phyloP scores from a whole-genome alignment of 73 alveolate genomes.

The Tetrahymena borealis region DNA sequence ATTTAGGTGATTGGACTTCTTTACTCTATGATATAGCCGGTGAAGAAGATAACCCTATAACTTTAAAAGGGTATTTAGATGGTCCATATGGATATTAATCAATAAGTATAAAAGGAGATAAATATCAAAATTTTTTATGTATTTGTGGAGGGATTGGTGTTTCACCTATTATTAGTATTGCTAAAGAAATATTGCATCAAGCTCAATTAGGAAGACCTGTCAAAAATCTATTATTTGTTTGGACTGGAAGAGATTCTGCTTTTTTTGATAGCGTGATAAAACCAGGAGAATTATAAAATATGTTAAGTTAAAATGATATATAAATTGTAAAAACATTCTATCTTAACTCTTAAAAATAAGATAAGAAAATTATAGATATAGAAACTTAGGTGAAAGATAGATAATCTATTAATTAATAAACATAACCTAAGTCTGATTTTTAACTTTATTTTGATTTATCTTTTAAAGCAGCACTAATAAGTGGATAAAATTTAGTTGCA shows the following conservation, averaged over 20 bases:
- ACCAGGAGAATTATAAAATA: neutral
- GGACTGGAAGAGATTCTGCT: neutral
- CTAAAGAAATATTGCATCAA: neutral
- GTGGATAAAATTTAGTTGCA: neutral
- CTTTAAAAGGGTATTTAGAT: neutral
- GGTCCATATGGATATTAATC: neutral
- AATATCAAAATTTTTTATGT: neutral
- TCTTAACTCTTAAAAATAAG: neutral
- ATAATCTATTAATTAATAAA: neutral
- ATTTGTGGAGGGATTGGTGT: neutral
- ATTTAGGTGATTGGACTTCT: neutral
- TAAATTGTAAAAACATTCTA: neutral
- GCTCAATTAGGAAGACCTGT: neutral
- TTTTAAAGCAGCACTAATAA: neutral
- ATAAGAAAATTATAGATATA: neutral
- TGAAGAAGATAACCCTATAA: neutral
- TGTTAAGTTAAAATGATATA: neutral
- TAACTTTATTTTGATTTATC: neutral
- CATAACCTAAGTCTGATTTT: neutral
- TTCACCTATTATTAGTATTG: neutral
- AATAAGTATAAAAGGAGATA: neutral
- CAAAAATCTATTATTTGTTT: neutral
- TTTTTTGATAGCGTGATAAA: neutral
- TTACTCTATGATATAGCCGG: neutral
- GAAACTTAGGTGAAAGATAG: neutral